Evolutionary conservation across 2,329 filamentous ascomycete species (phyloP), one percentile per base, ranked within the genome.

Genomic region (Fusarium redolens): DNA sequence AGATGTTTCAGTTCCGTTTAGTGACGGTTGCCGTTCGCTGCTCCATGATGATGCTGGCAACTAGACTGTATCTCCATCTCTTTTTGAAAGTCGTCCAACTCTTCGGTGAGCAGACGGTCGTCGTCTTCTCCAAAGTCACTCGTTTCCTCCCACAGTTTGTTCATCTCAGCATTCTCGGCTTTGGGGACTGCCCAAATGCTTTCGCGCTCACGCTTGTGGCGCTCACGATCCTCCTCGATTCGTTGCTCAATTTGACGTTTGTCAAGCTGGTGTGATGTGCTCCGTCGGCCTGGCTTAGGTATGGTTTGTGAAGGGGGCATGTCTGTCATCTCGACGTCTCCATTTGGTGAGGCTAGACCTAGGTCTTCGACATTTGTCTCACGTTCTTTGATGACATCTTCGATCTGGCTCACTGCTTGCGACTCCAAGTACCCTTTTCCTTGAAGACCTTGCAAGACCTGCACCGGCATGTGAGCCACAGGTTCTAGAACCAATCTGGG

Each of bases 221-320:
- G 87, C 82, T 99, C 96, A 7, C 96, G 87, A 82, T 99, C 96
- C 83, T 99, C 97, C 77, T 99, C 97, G 71, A 99, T 97, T 44
- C 96, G 88, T 84, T 98, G 95, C 83, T 98, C 95, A 59, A 98
- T 93, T 83, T 97, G 93, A 62, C 92, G 89, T 83, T 96, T 96
- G 78, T 98, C 94, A 57, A 96, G 81, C 20, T 84, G 81, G 33
- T 83, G 82, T 9, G 80, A 77, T 65, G 71, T 79, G 50, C 72
- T 78, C 65, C 77, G 79, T 67, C 75, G 82, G 15, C 77, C 75
- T 20, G 79, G 77, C 68, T 79, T 82, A 2, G 82, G 81, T n/a
- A 82, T 81, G 11, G 82, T 80, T 68, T 84, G 84, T 15, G 82
- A 82, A 10, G 82, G 81, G 5, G 84, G 82, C 68, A 82, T 82